Conservation (phyloP, 2,329 filamentous ascomycete species). For the Annulohypoxylon truncatum region DNA sequence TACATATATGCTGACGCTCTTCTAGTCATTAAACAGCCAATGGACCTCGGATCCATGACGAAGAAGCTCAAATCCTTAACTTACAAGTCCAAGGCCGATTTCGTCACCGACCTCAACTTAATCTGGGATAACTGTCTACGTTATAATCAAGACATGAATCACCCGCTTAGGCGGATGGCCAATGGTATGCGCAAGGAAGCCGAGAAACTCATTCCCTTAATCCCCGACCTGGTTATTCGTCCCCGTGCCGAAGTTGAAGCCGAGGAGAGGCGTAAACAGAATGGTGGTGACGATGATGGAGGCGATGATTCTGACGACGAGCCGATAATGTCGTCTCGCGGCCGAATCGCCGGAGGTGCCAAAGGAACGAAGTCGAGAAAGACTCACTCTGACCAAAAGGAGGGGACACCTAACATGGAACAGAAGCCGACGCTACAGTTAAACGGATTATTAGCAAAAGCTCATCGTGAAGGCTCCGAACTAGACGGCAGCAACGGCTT, state of each 20-base stretch:
- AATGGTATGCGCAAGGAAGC: conserved; percentile 97
- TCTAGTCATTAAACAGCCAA: conserved; percentile 92
- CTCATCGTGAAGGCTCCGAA: conserved; percentile 77
- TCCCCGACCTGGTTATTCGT: conserved; percentile 90
- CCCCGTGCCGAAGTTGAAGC: conserved; percentile 95
- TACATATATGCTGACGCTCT: conserved; percentile 24
- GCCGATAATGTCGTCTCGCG: conserved; percentile 97
- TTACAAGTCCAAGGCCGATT: conserved; percentile 92
- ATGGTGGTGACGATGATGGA: conserved; percentile 83
- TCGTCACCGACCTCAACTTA: conserved; percentile 90
- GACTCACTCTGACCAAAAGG: conserved; percentile 76
- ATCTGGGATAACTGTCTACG: conserved; percentile 98
- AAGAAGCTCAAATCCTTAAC: conserved; percentile 89
- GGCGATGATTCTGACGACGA: conserved; percentile 96
- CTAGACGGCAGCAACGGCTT: conserved; percentile 88
- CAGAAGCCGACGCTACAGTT: conserved; percentile 78
- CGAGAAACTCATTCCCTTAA: conserved; percentile 93
- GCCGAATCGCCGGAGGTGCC: conserved; percentile 84
- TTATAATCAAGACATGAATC: conserved; percentile 91
- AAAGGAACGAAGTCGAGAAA: conserved; percentile 84
- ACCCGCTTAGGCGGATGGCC: conserved; percentile 90
- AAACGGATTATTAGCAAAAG: conserved; percentile 70
- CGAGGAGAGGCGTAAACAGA: conserved; percentile 84
- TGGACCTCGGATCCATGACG: conserved; percentile 98
- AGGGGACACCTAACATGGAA: conserved; percentile 81